phyloP scores from a whole-genome alignment of 805 yeast species.

The Priceomyces carsonii region DNA sequence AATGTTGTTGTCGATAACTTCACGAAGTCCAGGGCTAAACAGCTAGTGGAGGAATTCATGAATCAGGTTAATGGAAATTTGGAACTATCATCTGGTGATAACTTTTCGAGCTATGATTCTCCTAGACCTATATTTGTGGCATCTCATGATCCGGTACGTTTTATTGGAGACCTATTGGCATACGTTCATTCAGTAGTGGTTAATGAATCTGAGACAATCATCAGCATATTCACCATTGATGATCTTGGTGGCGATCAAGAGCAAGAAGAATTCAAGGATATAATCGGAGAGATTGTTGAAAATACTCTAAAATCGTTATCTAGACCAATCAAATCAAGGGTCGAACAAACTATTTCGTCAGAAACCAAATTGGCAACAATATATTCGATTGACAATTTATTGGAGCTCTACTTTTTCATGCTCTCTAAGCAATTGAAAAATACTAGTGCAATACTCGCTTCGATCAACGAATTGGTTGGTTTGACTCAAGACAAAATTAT shows the following conservation, averaged over 20 bases:
- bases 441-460: slow-evolving; percentile 19
- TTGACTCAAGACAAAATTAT: slow-evolving; percentile 28
- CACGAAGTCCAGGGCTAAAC: slow-evolving; percentile 67
- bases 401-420: slow-evolving; percentile 72
- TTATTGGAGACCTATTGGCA: slow-evolving; percentile 85
- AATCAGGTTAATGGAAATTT: slow-evolving; percentile 48
- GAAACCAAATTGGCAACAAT: slow-evolving; percentile 59
- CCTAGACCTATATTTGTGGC: slow-evolving; percentile 58
- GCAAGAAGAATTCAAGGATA: slow-evolving; percentile 28
- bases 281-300: slow-evolving; percentile 41
- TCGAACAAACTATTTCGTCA: slow-evolving; percentile 68
- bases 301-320: slow-evolving; percentile 54
- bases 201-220: slow-evolving; percentile 79
- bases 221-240: slow-evolving; percentile 49
- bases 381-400: slow-evolving; percentile 58
- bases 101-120: slow-evolving; percentile 5
- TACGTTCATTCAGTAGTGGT: slow-evolving; percentile 83
- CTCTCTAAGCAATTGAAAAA: slow-evolving; percentile 46
- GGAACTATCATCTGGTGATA: slow-evolving; percentile 3
- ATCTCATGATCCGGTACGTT: slow-evolving; percentile 79
- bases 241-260: slow-evolving; percentile 18
- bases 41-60: slow-evolving; percentile 65
- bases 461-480: slow-evolving; percentile 24
- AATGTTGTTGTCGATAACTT: slow-evolving; percentile 61
- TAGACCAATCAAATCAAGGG: slow-evolving; percentile 59